Base-by-base conservation (phyloP, 768 basidiomycete genomes). In the Trametes villosa region DNA sequence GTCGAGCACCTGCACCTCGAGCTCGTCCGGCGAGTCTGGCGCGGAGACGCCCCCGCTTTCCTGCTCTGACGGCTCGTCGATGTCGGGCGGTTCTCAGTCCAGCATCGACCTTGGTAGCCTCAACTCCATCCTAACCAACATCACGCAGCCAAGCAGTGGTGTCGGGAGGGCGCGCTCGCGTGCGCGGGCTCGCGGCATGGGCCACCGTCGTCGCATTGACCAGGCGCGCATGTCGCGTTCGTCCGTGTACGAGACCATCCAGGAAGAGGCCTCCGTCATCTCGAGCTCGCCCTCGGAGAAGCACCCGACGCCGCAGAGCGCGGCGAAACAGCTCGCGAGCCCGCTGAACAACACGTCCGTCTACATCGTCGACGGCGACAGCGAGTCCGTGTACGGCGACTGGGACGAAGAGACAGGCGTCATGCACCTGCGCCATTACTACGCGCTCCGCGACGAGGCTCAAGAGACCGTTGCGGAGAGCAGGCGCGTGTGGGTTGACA, bases 191-290 rank as follows among this genome's bases (percentile, higher is more conserved):
- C 81, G 81, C 18, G 87, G 89, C 0, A 80, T 84, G 38, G 87
- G 89, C 2, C 89, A 91, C 69, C 86, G 86, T 38, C 86, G 89
- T 34, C 83, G 89, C 2, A 82, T 85, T 50, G 90, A 89, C 1
- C 81, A 85, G 48, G 81, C 83, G 29, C 82, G 83, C 20, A 79
- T 82, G 9, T 87, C 87, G 13, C 80, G 87, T 4, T 76, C 84
- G 0, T 92, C 91, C 0, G 81, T 90, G 0, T 92, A 91, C 64
- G 91, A 92, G 70, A 92, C 88, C 0, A 92, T 93, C 48, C 81
- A 91, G 56, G 91, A 93, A 66, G 92, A 92, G 63, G 69, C 77
- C 13, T 76, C 78, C 4, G 78, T 75, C 13, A 51, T 68, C 27
- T 68, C 59, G 9, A 67, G 65, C 20, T 77, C 78, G 0, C 66